phyloP scores from a whole-genome alignment of 2,329 filamentous ascomycete species.

The Arthrobotrys conoides region DNA sequence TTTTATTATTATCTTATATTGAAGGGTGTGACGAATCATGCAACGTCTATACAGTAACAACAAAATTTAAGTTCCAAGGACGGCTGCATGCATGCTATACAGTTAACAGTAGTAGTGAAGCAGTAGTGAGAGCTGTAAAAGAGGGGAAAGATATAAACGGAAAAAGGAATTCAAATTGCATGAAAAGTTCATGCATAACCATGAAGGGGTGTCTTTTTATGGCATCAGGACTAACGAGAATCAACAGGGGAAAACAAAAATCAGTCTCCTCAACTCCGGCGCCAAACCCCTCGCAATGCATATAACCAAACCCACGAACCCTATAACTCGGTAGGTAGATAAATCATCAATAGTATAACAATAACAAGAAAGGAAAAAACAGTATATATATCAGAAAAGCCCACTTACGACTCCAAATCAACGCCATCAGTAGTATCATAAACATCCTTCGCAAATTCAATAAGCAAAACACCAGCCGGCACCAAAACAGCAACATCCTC shows the following conservation, averaged over 20 bases:
- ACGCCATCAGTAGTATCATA: conserved; percentile 47
- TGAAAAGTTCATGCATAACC: too few species aligned
- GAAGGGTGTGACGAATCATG: too few species aligned
- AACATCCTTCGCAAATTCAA: conserved; percentile 57
- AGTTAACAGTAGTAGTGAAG: too few species aligned
- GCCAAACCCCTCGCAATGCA: conserved; percentile 3
- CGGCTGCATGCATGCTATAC: too few species aligned
- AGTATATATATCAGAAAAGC: not conserved
- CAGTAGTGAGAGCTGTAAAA: too few species aligned
- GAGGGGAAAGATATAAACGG: too few species aligned
- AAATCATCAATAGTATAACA: not conserved
- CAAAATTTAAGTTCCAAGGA: too few species aligned
- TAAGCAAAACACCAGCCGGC: conserved; percentile 43
- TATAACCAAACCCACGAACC: not conserved
- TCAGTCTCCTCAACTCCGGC: not conserved
- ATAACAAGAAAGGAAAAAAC: not conserved
- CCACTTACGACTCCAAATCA: not conserved
- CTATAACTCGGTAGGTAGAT: not conserved
- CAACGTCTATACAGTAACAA: too few species aligned
- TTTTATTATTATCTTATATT: too few species aligned
- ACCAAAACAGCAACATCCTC: conserved; percentile 52
- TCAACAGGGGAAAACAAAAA: not conserved
- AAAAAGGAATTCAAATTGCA: too few species aligned
- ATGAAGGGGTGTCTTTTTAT: too few species aligned
- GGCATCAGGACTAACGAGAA: too few species aligned